These are phyloP conservation scores for Blastobotrys robertii DNA, from an alignment of 805 yeast species.

Conservation along the genomic window DNA sequence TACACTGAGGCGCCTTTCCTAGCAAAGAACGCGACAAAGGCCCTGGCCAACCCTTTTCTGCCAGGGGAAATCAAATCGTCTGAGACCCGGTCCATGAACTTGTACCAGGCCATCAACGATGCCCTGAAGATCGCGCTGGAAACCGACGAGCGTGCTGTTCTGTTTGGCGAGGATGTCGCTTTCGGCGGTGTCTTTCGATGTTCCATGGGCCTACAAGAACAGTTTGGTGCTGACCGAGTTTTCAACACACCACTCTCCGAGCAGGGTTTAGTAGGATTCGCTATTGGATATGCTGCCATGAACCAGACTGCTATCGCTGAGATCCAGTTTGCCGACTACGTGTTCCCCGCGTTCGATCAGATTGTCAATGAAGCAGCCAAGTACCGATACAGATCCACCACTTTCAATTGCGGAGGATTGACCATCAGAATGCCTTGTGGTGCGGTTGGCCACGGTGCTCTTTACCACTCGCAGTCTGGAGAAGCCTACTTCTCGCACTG, in stretches of 20 bases:
- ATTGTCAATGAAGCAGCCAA: constrained; percentile 93
- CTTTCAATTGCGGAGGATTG: constrained; percentile 80
- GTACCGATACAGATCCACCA: constrained; percentile 90
- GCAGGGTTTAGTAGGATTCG: constrained; percentile 86
- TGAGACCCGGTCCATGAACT: constrained; percentile 22
- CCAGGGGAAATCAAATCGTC: constrained; percentile 10
- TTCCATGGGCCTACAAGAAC: constrained; percentile 79
- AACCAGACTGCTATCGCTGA: constrained; percentile 89
- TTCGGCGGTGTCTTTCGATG: constrained; percentile 94
- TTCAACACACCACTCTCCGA: constrained; percentile 91
- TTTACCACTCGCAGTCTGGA: constrained; percentile 91
- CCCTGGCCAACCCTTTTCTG: constrained; percentile 17
- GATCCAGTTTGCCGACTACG: constrained; percentile 92
- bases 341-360: constrained; percentile 95
- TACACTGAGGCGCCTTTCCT: constrained; percentile 22
- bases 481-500: constrained; percentile 91
- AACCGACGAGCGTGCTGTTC: constrained; percentile 78
- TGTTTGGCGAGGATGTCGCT: constrained; percentile 94
- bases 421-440: constrained; percentile 96
- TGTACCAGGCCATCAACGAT: constrained; percentile 66
- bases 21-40: constrained; percentile 13
- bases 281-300: constrained; percentile 80
- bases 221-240: constrained; percentile 79
- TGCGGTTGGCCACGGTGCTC: constrained; percentile 95
- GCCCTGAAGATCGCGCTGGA: constrained; percentile 84